Base-by-base conservation (phyloP, 805 yeast genomes). In the Candida odintsovae region DNA sequence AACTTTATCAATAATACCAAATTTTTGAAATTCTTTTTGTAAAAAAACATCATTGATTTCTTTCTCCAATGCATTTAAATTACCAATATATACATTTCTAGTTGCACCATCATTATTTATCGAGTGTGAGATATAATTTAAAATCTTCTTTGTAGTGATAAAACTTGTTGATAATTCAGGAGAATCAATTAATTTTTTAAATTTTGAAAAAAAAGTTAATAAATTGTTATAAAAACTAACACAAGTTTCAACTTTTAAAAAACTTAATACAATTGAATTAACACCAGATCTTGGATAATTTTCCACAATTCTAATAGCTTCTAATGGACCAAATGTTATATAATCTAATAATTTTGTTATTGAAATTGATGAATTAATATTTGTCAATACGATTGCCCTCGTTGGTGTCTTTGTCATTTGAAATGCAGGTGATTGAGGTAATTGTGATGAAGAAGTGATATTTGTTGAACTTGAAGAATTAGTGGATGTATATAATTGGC, bases 41-140 rank as follows among this genome's bases (percentile, higher is more conserved):
- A 82, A 57, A 20, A 67, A 68, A 0, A 60, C 64, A 45, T 69
- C 78, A 43, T 64, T 63, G 18, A 75, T 68, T 8, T 54, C 60
- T 37, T 57, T 58, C 26, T 72, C 63, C 13, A 68, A 56, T 35
- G 78, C 78, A 47, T 80, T 77, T 45, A 90, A 70, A 53, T 80
- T 80, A 13, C 97, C 96, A 49, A 92, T 71, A 60, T 86, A 90
- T 20, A 92, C 96, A 61, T 90, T 90, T 69, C 99, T 80, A 19
- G 97, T 87, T 3, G 98, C 98, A 38, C 90, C 89, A 55, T 88
- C 92, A 52, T 87, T 78, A 47, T 81, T 80, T 44, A 94, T 86
- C 6, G 69, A 67, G 13, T 62, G 50, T 19, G 65, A 51, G 28
- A 61, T 54, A 43, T 53, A 51, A 7, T 61, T 51, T 8, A 58